These are phyloP conservation scores for Trifolium dubium DNA, from an alignment of 306 rosid genomes.

Conservation along the genomic window DNA sequence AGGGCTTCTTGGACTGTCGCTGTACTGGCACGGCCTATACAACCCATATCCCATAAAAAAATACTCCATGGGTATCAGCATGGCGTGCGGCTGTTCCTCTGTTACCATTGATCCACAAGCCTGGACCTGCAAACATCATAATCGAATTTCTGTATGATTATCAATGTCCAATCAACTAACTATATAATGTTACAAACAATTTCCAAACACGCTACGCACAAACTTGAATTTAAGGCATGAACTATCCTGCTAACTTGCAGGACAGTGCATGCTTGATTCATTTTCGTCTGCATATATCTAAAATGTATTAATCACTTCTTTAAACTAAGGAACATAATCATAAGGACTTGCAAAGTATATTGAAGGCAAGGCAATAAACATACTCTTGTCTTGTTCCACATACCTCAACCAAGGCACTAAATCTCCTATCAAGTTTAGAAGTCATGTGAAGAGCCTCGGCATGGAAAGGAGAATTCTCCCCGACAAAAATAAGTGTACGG, in stretches of 20 bases:
- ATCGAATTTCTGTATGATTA: slow-evolving; percentile 12
- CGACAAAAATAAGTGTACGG: slow-evolving; percentile 90
- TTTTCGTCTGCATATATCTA: too few relatives aligned
- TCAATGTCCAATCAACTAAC: slow-evolving; percentile 4
- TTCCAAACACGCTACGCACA: too few relatives aligned
- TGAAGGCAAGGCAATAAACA: neutral
- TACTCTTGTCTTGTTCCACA: slow-evolving; percentile 15
- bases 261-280: too few relatives aligned
- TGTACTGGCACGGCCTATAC: slow-evolving; percentile 73
- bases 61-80: slow-evolving; percentile 97
- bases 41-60: slow-evolving; percentile 95
- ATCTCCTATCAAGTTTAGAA: slow-evolving; percentile 85
- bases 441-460: slow-evolving; percentile 92
- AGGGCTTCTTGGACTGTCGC: slow-evolving; percentile 92
- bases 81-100: slow-evolving; percentile 98
- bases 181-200: neutral
- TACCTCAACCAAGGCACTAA: slow-evolving; percentile 96
- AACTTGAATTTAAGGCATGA: too few relatives aligned
- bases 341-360: neutral
- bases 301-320: too few relatives aligned
- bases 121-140: slow-evolving; percentile 70
- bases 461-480: slow-evolving; percentile 97
- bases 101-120: slow-evolving; percentile 99
- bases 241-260: too few relatives aligned
- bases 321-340: too few relatives aligned